Conservation (phyloP, 148 eudicot species). For the Heliosperma pusillum region DNA sequence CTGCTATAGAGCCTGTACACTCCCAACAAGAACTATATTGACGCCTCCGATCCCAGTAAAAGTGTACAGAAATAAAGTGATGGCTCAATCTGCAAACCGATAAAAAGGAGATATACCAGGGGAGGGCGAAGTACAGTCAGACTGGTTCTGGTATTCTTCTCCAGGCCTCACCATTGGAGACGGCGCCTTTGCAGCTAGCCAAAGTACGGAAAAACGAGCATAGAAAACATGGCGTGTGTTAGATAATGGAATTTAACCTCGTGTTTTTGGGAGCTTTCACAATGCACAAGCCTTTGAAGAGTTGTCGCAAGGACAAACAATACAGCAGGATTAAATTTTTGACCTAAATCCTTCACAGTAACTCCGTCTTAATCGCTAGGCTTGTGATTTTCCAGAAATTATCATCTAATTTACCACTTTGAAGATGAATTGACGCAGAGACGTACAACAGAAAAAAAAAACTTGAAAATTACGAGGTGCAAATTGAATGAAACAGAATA, state of each 20-base stretch:
- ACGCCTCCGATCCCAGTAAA: neutral
- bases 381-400: no score
- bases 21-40: neutral
- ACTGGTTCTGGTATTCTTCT: neutral
- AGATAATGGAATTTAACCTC: neutral
- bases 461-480: neutral
- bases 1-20: neutral
- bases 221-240: slow-evolving; percentile 1
- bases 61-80: neutral
- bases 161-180: neutral
- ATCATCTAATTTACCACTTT: no score
- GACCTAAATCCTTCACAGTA: no score
- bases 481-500: neutral
- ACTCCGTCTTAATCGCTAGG: no score
- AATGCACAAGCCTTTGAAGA: neutral
- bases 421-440: no score
- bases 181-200: neutral
- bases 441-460: no score
- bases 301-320: neutral
- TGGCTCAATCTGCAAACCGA: neutral
- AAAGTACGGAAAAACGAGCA: neutral
- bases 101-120: neutral
- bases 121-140: neutral
- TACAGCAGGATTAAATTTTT: no score
- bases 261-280: neutral